Base-by-base conservation (phyloP, 345 rosid genomes). In the Moricandia moricandioides region DNA sequence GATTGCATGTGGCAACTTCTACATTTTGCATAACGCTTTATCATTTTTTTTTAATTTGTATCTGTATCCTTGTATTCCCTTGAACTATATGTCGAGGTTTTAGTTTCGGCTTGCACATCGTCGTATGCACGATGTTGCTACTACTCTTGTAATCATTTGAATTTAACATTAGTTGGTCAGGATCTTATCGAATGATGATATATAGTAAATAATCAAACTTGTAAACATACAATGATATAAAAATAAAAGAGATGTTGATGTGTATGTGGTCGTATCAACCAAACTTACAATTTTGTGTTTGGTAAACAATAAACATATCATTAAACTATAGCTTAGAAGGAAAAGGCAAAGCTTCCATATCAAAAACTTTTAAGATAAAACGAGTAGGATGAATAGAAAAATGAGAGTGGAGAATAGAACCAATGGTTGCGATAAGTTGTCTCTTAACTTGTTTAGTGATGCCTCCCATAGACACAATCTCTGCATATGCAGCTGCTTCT, bases 391-490 rank as follows among this genome's bases (percentile, higher is more conserved):
- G 90, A 47, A 93, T 84, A 3, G 85, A 80, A 18, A 91, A 54
- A 16, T 61, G 79, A 77, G 70, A 67, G 13, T 88, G 78, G 1
- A 91, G 81, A 70, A 93, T 76, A 17, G 83, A 63, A 7, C 98
- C 98, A 27, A 93, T 66, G 0, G 85, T 75, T 1, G 85, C 69
- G 16, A 93, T 91, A 27, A 93, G 79, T 1, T 83, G 70, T 78
- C 86, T 84, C 84, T 93, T 91, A 39, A 91, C 62, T 62, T 82
- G 81, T 55, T 52, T 78, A 74, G 80, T 86, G 33, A 93, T 93
- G 34, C 98, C 98, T 16, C 98, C 98, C 97, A 93, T 91, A 2
- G 98, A 80, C 0, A 93, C 88, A 0, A 93, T 67, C 84, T 93
- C 96, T 0, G 81, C 97, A 55, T 88, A 91, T 1, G 92, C 98